These are phyloP conservation scores for Spongiforma sp. DNA, from an alignment of 1,284 basidiomycete species.

Conservation along the genomic window DNA sequence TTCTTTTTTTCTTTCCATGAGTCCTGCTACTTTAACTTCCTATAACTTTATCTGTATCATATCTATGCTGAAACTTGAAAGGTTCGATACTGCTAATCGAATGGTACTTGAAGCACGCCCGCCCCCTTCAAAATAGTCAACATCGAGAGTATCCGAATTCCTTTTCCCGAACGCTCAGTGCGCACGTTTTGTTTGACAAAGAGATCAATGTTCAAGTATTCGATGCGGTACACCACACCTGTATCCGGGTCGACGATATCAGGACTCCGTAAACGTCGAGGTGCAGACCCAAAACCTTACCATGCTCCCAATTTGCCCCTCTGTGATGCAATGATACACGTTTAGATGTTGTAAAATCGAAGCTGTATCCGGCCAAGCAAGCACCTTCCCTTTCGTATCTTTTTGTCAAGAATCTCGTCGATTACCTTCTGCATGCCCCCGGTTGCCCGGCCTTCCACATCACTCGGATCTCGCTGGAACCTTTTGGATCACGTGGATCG, in stretches of 20 bases:
- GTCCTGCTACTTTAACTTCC: no score
- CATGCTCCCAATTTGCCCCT: constrained; percentile 18
- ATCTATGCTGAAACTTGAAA: no score
- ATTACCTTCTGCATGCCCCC: not conserved
- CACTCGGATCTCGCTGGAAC: not conserved
- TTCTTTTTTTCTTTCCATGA: no score
- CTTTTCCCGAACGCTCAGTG: constrained; percentile 13
- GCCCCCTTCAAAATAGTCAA: constrained; percentile 10
- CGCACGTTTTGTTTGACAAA: constrained; percentile 7
- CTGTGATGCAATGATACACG: constrained; percentile 19
- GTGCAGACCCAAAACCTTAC: no score
- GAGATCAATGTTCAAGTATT: constrained; percentile 17
- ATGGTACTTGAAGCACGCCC: no score
- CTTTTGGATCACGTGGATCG: constrained; percentile 4
- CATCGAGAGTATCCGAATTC: constrained; percentile 15
- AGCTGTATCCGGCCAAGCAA: constrained; percentile 15
- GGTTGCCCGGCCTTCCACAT: constrained; percentile 10
- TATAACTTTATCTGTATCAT: no score
- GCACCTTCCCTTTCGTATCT: not conserved
- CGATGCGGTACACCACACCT: constrained; percentile 6
- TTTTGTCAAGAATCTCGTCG: constrained; percentile 1
- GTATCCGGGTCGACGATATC: no score
- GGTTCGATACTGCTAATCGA: no score
- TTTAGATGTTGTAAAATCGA: constrained; percentile 19
- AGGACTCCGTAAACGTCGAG: no score